Evolutionary conservation across 192 early-diverging fungal species (phyloP), one percentile per base, ranked within the genome.

Genomic region (Umbelopsis sp.): DNA sequence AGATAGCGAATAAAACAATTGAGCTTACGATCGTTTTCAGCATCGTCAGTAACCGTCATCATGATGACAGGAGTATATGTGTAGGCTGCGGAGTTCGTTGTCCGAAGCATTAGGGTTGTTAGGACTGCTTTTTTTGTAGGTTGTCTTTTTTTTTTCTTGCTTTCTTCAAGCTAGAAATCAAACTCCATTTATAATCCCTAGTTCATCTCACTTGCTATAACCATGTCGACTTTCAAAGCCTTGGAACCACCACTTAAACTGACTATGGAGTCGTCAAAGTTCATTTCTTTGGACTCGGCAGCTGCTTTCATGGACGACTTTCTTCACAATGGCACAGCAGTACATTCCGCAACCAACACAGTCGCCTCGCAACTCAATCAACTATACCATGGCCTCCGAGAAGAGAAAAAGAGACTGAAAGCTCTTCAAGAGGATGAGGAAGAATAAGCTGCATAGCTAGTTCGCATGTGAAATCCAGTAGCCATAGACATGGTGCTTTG

Each of bases 291-390:
- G 16, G 61, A 52, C 5, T 16, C 46, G n/a, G 78, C 78, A 18
- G 68, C 70, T 12, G 33, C 68, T 18, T 46, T 65, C 48, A 74
- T 80, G 20, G 78, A 75, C 44, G 51, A 69, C 30, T 80, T 80
- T 47, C 44, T 80, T 23, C 78, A 80, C 41, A 72, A 80, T 7
- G 74, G 71, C 46, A 65, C 74, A 20, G 78, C 78, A 20, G 74
- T 80, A 46, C 78, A 80, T 58, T 74, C 78, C 3, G 70, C 78
- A 45, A 73, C 71, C 41, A 80, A 80, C 55, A 76, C 71, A 15
- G 68, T 80, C 11, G 68, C 74, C 23, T 64, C 78, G 23, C 78
- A 80, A 51, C 69, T 80, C 46, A 71, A 80, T 30, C 71, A 67
- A 35, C 55, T 80, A 48, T 66, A 76, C 45, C 58, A 70, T 33